Base-by-base conservation (phyloP, 1,139 yeast species). In the Magnusiomyces fungicola region DNA sequence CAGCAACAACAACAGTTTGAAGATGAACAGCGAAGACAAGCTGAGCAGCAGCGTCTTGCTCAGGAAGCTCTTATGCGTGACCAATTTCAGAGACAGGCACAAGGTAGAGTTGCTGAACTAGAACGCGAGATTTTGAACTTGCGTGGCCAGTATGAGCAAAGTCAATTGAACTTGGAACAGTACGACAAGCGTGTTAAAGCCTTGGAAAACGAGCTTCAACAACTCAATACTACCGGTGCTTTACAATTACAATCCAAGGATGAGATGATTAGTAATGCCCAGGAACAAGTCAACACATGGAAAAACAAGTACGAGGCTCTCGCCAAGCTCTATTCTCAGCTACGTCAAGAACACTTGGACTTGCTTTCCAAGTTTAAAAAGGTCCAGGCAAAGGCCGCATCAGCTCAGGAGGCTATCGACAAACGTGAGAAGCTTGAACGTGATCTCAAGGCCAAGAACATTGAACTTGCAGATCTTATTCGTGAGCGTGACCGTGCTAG, bases 401-500 rank as follows among this genome's bases (percentile, higher is more conserved):
- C 95, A 53, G 96, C 97, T 7, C 96, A 88, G 64, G 97, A 89
- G 66, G 86, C 96, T 0, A 80, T 89, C 55, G 84, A 84, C 58
- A 84, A 82, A 67, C 81, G 90, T 57, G 96, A 89, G 61, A 80
- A 80, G 61, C 70, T 86, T 39, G 96, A 89, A 66, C 80, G 85
- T 55, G 96, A 88, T 54, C 70, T 88, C 65, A 87, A 86, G 64
- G 77, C 92, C 16, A 89, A 89, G 69, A 89, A 87, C 62, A 74
- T 88, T 48, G 96, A 89, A 65, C 74, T 89, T 57, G 96, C 96
- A 1, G 96, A 88, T 61, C 74, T 89, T 60, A 88, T 88, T 53
- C 78, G 95, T 55, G 96, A 89, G 63, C 80, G 97, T 55, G 97
- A 89, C 62, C 75, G 95, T 52, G 95, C 96, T 0, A 77, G 94